Evolutionary conservation across 108 stramenopile genomes (phyloP), one percentile per base, ranked within the genome.

Genomic region (Cylindrotheca fusiformis): DNA sequence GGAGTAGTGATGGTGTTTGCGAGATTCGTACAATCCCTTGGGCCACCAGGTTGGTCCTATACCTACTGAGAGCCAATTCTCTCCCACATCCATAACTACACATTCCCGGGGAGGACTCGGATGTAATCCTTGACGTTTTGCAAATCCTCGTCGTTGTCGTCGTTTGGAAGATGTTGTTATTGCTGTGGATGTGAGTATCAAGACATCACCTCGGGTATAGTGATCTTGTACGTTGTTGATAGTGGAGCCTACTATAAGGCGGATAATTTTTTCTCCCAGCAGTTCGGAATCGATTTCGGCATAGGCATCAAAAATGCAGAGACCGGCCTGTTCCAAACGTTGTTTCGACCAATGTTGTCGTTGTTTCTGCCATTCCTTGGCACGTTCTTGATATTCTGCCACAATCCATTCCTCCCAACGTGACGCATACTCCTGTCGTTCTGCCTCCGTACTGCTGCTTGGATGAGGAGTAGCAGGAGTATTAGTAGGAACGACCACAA

Each of bases 261-360:
- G 72, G 0, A 88, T 77, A 53, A 82, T 78, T 67, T 85, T 88
- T 76, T 88, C 87, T 8, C 87, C 87, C 30, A 79, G 78, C 23
- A 85, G 23, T 69, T 85, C 87, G 26, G 82, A 64, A 18, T 88
- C 84, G 0, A 84, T 82, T 48, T 62, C 65, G 0, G 87, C 87
- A 33, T 41, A 23, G 0, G 76, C 86, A 29, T 69, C 67, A 52
- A 83, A 83, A 26, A 85, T 31, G 0, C 67, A 45, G 6, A 85
- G 26, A 2, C 87, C 87, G 36, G 65, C 59, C 19, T 74, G 23
- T 68, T 85, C 84, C 28, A 88, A 48, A 29, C 74, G 71, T 21
- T 60, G 48, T 23, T 52, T 44, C 0, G 74, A 76, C 65, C 72
- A 85, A 22, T 24, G 31, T 25, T 48, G 58, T 36, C 82, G 74